phyloP scores from a whole-genome alignment of 2,329 filamentous ascomycete species.

The Clonostachys rosea region DNA sequence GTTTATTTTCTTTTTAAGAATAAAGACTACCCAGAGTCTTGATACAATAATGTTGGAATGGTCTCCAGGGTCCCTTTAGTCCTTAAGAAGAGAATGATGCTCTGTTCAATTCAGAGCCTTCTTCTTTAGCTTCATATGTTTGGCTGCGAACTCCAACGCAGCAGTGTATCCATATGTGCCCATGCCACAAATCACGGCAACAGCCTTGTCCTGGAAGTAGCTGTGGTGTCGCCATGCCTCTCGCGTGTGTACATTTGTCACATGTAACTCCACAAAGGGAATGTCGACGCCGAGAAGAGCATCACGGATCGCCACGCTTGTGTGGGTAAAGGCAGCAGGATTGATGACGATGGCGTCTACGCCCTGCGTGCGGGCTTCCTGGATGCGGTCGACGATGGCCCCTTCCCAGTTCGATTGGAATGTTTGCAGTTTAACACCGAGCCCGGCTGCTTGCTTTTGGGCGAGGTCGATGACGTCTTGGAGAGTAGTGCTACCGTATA shows the following conservation, averaged over 20 bases:
- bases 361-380: slow-evolving; percentile 51
- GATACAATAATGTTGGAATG: background rate
- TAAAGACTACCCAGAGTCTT: background rate
- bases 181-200: slow-evolving; percentile 67
- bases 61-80: too few species aligned
- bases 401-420: slow-evolving; percentile 81
- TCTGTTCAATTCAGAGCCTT: slow-evolving; percentile 6
- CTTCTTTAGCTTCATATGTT: slow-evolving; percentile 36
- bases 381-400: slow-evolving; percentile 68
- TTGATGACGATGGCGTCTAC: slow-evolving; percentile 71
- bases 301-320: slow-evolving; percentile 71
- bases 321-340: slow-evolving; percentile 71
- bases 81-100: background rate
- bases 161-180: slow-evolving; percentile 58
- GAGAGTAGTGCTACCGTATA: slow-evolving; percentile 70
- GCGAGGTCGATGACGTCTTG: slow-evolving; percentile 50
- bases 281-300: slow-evolving; percentile 64
- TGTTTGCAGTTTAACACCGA: slow-evolving; percentile 43
- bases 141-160: slow-evolving; percentile 49
- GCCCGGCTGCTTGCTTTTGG: slow-evolving; percentile 38
- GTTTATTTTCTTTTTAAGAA: background rate
- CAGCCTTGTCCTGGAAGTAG: slow-evolving; percentile 72
- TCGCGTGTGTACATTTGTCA: slow-evolving; percentile 69
- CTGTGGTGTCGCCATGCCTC: slow-evolving; percentile 67
- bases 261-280: slow-evolving; percentile 75